A percentile compares a stretch with the other conserved stretches of the same genome.
These are phyloP conservation scores for Ascomycota sp. DNA, from an alignment of 2,329 filamentous ascomycete genomes.

Conservation along the genomic window DNA sequence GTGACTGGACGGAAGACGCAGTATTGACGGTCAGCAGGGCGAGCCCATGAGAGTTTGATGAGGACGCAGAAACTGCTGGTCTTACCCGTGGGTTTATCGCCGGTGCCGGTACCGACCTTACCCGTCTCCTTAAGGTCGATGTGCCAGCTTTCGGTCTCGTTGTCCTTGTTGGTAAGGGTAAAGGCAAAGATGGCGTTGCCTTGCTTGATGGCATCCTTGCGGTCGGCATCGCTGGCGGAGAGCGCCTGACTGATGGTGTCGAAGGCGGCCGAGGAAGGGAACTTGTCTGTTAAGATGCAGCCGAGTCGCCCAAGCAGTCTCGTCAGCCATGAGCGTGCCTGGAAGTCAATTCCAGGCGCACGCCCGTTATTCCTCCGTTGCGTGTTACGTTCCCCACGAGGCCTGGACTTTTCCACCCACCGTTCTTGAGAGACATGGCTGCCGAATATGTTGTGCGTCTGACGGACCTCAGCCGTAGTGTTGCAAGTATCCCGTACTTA, in stretches of 20 bases:
- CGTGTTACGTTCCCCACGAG: too few relatives aligned
- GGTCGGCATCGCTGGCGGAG: constrained; percentile 45
- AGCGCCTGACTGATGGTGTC: constrained; percentile 67
- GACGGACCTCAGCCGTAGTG: too few relatives aligned
- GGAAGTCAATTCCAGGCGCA: too few relatives aligned
- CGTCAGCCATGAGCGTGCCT: neutral
- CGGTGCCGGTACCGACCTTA: constrained; percentile 55
- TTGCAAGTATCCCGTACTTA: too few relatives aligned
- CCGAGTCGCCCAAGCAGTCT: too few relatives aligned
- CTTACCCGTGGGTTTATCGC: constrained; percentile 67
- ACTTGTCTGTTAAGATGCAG: constrained; percentile 39
- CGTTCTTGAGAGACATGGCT: constrained; percentile 54
- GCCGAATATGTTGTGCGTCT: too few relatives aligned
- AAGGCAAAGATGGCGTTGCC: constrained; percentile 80
- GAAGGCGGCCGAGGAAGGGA: constrained; percentile 81
- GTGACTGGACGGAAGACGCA: constrained; percentile 40
- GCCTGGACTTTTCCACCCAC: too few relatives aligned
- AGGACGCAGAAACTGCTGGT: constrained; percentile 39
- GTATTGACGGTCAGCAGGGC: neutral
- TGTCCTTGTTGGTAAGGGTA: constrained; percentile 69
- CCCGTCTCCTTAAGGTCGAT: constrained; percentile 89
- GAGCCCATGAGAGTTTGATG: constrained; percentile 32
- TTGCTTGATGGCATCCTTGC: constrained; percentile 76
- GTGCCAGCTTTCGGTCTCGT: constrained; percentile 73
- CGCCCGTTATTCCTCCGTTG: too few relatives aligned